Conservation (phyloP, 495 filamentous ascomycete genomes). For the Penicillium goetzii region DNA sequence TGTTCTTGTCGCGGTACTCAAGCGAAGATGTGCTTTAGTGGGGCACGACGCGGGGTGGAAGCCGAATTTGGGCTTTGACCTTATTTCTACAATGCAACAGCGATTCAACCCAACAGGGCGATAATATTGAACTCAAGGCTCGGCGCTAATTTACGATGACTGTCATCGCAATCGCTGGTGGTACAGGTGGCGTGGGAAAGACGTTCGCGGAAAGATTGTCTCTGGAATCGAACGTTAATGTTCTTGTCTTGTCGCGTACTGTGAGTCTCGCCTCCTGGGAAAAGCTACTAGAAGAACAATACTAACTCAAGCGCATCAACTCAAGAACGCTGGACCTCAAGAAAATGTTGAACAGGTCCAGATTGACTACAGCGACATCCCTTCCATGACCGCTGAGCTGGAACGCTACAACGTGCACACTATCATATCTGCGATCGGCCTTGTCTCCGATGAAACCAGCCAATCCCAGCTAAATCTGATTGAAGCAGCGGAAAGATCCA, state of each 20-base stretch:
- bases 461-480: conserved; percentile 52
- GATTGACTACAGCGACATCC: conserved; percentile 50
- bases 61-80: conserved; percentile 11
- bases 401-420: conserved; percentile 54
- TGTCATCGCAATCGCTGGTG: conserved; percentile 57
- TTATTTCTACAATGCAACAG: conserved; percentile 1
- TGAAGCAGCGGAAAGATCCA: conserved; percentile 50
- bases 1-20: neutral
- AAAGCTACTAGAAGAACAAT: too few species aligned
- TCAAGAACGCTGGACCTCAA: neutral
- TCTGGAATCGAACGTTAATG: conserved; percentile 40
- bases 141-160: conserved; percentile 32
- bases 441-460: conserved; percentile 39
- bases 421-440: conserved; percentile 53
- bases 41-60: conserved; percentile 18
- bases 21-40: conserved; percentile 15
- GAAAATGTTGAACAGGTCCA: conserved; percentile 26
- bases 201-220: conserved; percentile 53
- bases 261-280: conserved; percentile 13
- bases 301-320: neutral
- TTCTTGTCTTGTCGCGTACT: conserved; percentile 49
- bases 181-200: conserved; percentile 55
- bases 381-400: conserved; percentile 40
- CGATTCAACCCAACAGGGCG: neutral
- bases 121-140: neutral